A percentile compares a stretch with the other conserved stretches of the same genome.
Evolutionary conservation across 129 eudicot genomes (phyloP).

Genomic region (Chrysanthemum seticuspe): DNA sequence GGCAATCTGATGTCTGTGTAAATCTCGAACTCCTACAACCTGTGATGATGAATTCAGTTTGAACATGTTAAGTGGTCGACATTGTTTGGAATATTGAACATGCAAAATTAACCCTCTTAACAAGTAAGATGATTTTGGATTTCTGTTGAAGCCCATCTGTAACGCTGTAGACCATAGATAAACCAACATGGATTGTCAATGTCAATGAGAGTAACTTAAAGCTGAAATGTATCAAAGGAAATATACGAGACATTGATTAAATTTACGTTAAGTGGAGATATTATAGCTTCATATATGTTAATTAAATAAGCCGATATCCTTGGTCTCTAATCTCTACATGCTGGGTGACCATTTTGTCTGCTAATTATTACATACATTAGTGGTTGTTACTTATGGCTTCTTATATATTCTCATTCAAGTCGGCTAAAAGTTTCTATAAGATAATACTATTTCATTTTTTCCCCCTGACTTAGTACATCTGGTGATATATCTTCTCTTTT

Average conservation of each 20-base stretch:
- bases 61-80: no score
- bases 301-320: background rate
- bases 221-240: no score
- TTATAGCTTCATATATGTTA: background rate
- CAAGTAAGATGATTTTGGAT: no score
- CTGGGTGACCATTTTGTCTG: constrained; percentile 1
- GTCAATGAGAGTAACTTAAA: no score
- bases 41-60: background rate
- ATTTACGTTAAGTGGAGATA: no score
- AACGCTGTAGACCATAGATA: no score
- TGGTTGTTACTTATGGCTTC: constrained; percentile 1
- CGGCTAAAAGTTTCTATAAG: constrained; percentile 9
- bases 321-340: constrained; percentile 10
- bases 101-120: no score
- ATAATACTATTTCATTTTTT: constrained; percentile 3
- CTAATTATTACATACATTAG: background rate
- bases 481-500: constrained; percentile 22
- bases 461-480: constrained; percentile 6
- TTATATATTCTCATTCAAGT: constrained; percentile 14
- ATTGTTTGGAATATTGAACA: no score
- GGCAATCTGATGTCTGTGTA: background rate
- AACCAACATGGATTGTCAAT: no score
- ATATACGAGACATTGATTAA: no score
- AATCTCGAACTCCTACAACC: background rate
- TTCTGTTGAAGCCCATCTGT: no score